A percentile compares a stretch with the other conserved stretches of the same genome.
Evolutionary conservation across 2,329 filamentous ascomycete genomes (phyloP).

Genomic region (Cadophora sp.): DNA sequence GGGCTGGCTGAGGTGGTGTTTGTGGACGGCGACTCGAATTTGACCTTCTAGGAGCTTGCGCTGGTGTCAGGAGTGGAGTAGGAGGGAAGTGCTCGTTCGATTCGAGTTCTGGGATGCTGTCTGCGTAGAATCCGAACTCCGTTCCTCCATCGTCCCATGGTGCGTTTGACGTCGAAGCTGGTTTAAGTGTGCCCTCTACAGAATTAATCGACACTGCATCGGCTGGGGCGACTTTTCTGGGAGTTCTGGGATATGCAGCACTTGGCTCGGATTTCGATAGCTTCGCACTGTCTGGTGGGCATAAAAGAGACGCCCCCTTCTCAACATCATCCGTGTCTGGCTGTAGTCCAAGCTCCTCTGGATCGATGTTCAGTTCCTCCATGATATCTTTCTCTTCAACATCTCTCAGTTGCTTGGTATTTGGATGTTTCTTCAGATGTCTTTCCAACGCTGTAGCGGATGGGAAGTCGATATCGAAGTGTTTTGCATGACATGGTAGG

Average conservation of each 20-base stretch:
- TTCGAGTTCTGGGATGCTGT: neutral
- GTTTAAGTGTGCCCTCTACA: neutral
- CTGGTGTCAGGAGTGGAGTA: neutral
- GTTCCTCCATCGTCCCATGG: neutral
- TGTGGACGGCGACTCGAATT: neutral
- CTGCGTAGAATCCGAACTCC: neutral
- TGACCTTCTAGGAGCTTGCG: neutral
- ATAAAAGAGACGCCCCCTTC: neutral
- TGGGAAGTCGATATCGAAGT: slow-evolving; percentile 11
- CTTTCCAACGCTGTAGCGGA: slow-evolving; percentile 3
- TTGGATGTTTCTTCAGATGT: slow-evolving; percentile 5
- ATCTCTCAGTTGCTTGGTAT: slow-evolving; percentile 1
- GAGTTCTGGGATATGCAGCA: neutral
- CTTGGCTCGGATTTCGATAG: neutral
- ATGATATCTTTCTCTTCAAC: neutral
- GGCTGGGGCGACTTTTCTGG: neutral
- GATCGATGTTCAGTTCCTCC: neutral
- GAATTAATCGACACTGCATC: neutral
- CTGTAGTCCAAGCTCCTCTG: neutral
- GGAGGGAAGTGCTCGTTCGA: neutral
- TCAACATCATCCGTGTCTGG: neutral
- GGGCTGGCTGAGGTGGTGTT: neutral
- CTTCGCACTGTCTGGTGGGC: neutral
- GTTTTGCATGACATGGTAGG: slow-evolving; percentile 11
- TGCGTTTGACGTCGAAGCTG: neutral